Conservation (phyloP, 371 early-diverging fungal genomes). For the Rhizopus microsporus region DNA sequence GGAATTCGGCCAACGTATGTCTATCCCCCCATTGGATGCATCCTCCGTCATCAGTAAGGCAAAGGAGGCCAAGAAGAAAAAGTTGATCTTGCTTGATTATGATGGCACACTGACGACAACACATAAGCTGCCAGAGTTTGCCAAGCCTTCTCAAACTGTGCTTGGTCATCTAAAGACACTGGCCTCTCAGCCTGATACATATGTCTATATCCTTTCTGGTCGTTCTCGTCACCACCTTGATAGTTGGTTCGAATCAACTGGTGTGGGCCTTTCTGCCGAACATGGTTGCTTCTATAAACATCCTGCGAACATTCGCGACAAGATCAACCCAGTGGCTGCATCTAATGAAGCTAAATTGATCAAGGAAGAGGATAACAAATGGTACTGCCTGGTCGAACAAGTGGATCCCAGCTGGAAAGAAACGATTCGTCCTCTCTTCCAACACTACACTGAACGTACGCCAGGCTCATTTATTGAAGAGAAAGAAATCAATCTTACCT, state of each 20-base stretch:
- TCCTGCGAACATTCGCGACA: constrained; percentile 64
- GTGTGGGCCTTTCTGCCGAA: constrained; percentile 91
- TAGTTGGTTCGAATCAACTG: constrained; percentile 84
- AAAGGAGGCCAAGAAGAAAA: constrained; percentile 48
- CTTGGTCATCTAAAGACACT: constrained; percentile 70
- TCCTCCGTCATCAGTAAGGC: constrained; percentile 41
- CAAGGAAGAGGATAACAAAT: constrained; percentile 64
- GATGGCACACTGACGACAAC: constrained; percentile 92
- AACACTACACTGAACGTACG: constrained; percentile 93
- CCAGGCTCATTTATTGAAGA: constrained; percentile 94
- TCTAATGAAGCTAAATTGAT: constrained; percentile 65
- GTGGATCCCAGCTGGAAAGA: constrained; percentile 91
- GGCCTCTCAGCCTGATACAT: constrained; percentile 75
- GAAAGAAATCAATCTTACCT: constrained; percentile 87
- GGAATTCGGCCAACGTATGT: constrained; percentile 68
- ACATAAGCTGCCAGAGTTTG: constrained; percentile 89
- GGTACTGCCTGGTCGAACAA: constrained; percentile 87
- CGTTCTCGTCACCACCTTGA: constrained; percentile 83
- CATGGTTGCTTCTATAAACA: constrained; percentile 97
- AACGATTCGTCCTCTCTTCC: constrained; percentile 89
- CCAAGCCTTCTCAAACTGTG: constrained; percentile 72
- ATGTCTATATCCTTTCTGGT: constrained; percentile 93
- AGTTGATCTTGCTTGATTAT: constrained; percentile 90
- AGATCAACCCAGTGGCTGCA: constrained; percentile 36
- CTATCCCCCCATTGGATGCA: constrained; percentile 64